Percentiles rank a stretch among this genome's conserved stretches.
phyloP scores from a whole-genome alignment of 139 green algal genomes.

The Chlorella sp. region DNA sequence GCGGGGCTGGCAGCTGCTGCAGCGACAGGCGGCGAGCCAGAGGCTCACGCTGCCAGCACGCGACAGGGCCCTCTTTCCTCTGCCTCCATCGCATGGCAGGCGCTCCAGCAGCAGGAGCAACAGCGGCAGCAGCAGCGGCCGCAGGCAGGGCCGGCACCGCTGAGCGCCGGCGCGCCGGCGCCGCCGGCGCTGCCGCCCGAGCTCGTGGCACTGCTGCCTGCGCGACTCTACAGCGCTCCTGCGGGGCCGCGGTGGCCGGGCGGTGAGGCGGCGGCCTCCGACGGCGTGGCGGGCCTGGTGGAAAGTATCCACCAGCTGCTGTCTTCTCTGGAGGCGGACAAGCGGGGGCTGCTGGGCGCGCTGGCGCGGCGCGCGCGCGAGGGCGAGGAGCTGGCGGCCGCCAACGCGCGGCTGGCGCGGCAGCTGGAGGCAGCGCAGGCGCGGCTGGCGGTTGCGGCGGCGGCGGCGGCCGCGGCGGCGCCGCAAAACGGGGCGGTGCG shows the following conservation, averaged over 20 bases:
- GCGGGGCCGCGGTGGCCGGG: neutral
- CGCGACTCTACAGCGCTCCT: constrained; percentile 1
- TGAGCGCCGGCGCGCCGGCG: neutral
- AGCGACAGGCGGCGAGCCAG: neutral
- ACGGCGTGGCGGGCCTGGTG: constrained; percentile 1
- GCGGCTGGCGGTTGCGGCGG: too few relatives aligned
- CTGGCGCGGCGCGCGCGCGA: too few relatives aligned
- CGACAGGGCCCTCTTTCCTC: neutral
- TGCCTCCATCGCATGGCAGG: neutral
- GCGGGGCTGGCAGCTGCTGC: neutral
- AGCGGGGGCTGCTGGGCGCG: constrained; percentile 13
- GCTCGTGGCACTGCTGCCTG: constrained; percentile 19
- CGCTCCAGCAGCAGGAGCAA: neutral
- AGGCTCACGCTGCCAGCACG: neutral
- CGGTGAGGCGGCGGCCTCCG: neutral
- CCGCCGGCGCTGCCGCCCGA: constrained; percentile 9
- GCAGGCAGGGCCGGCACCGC: neutral
- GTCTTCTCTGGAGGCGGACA: constrained; percentile 16
- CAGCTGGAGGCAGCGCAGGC: too few relatives aligned
- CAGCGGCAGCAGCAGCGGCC: neutral
- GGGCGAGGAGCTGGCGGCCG: too few relatives aligned
- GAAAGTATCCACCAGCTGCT: constrained; percentile 23
- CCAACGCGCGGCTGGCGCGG: too few relatives aligned
- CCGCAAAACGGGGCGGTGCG: too few relatives aligned
- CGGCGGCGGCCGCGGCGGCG: too few relatives aligned